Conservation (phyloP, 2,329 filamentous ascomycete species). For the Fusarium falciforme region DNA sequence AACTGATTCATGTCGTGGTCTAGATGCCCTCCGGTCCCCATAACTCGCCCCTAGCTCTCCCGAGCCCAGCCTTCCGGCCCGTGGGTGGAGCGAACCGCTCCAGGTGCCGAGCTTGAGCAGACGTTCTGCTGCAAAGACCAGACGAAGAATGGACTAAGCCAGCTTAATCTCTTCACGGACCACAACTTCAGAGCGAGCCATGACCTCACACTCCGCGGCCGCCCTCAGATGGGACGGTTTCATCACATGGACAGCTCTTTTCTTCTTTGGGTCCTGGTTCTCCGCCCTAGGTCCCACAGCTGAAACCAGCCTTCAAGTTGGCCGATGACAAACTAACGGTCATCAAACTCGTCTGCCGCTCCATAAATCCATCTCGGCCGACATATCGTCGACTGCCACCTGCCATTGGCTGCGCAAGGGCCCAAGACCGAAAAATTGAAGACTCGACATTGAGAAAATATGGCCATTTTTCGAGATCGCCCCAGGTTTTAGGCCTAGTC, state of each 20-base stretch:
- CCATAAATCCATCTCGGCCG: slow-evolving; percentile 34
- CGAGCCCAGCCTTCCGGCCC: slow-evolving; percentile 36
- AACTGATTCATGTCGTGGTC: slow-evolving; percentile 26
- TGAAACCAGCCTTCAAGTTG: slow-evolving; percentile 23
- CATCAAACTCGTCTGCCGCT: slow-evolving; percentile 1
- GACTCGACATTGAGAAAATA: slow-evolving; percentile 13
- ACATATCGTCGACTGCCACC: neutral
- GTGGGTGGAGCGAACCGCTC: slow-evolving; percentile 23
- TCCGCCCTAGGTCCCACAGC: slow-evolving; percentile 29
- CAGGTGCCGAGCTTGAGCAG: slow-evolving; percentile 20
- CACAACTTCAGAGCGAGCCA: neutral
- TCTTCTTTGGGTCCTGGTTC: slow-evolving; percentile 34
- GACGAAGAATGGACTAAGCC: slow-evolving; percentile 1
- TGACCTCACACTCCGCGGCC: neutral
- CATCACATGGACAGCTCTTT: slow-evolving; percentile 24
- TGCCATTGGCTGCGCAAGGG: slow-evolving; percentile 26
- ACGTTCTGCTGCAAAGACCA: slow-evolving; percentile 2
- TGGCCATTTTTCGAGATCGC: slow-evolving; percentile 19
- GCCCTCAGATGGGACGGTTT: slow-evolving; percentile 5
- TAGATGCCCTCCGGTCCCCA: slow-evolving; percentile 22
- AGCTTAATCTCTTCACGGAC: slow-evolving; percentile 6
- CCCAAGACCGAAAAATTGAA: slow-evolving; percentile 5
- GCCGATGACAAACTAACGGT: slow-evolving; percentile 19
- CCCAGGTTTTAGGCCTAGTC: slow-evolving; percentile 39
- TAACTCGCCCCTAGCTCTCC: slow-evolving; percentile 18